These are phyloP conservation scores for Acanthamoeba triangularis DNA, from an alignment of 208 protist genomes.

Conservation along the genomic window DNA sequence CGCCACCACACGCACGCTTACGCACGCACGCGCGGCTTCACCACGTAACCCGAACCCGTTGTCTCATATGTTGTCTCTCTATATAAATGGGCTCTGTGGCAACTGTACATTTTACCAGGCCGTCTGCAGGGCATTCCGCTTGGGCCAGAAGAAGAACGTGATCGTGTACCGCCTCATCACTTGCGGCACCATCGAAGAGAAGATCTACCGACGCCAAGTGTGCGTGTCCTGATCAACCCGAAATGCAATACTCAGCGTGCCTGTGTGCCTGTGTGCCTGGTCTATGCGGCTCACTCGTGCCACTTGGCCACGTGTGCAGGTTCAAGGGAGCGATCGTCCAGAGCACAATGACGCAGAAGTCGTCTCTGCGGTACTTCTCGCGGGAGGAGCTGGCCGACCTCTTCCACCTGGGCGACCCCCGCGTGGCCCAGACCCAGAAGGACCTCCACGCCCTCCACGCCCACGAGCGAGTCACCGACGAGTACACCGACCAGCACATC, in stretches of 20 bases:
- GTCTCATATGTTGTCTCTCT: too few species aligned
- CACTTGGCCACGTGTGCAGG: background rate
- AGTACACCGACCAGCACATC: slow-evolving; percentile 76
- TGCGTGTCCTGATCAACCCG: background rate
- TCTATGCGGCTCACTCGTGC: background rate
- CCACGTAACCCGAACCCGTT: background rate
- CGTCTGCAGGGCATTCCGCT: slow-evolving; percentile 80
- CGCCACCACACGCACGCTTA: background rate
- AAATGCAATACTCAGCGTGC: background rate
- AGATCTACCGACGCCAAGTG: slow-evolving; percentile 88
- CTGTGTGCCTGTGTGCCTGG: background rate
- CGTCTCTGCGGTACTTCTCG: slow-evolving; percentile 83
- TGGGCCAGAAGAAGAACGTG: slow-evolving; percentile 88
- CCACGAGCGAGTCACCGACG: slow-evolving; percentile 72
- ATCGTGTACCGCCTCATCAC: slow-evolving; percentile 88
- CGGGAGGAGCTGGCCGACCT: slow-evolving; percentile 76
- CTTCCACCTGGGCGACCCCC: slow-evolving; percentile 81
- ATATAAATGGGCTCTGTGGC: too few species aligned
- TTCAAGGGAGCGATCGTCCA: slow-evolving; percentile 85
- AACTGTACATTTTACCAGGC: slow-evolving; percentile 3
- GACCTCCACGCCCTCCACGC: slow-evolving; percentile 80
- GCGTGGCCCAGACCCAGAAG: slow-evolving; percentile 78
- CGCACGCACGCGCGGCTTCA: too few species aligned
- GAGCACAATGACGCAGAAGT: slow-evolving; percentile 75
- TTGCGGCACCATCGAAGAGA: slow-evolving; percentile 86